Evolutionary conservation across 129 eudicot species (phyloP).

Genomic region (Flaveria bidentis): DNA sequence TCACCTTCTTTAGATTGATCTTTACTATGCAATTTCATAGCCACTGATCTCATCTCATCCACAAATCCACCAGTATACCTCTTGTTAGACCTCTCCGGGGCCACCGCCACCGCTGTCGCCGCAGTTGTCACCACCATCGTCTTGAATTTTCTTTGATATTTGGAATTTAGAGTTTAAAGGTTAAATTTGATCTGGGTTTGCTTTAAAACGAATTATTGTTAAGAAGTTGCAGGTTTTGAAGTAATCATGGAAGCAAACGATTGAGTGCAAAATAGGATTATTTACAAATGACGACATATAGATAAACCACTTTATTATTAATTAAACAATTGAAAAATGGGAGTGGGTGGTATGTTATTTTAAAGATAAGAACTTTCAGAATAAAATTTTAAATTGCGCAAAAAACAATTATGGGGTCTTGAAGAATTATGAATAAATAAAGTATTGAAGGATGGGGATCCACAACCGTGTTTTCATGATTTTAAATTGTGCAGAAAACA

Average conservation of each 20-base stretch:
- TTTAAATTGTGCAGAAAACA: constrained; percentile 1
- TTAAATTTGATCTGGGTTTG: constrained; percentile 26
- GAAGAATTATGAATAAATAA: neutral
- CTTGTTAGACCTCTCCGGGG: constrained; percentile 41
- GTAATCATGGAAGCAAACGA: constrained; percentile 19
- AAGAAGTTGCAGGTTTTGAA: constrained; percentile 38
- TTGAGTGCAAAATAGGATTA: constrained; percentile 35
- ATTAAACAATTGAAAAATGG: neutral
- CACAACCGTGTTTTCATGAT: neutral
- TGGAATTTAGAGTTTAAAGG: constrained; percentile 24
- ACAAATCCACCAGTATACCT: constrained; percentile 81
- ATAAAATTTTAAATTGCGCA: constrained; percentile 7
- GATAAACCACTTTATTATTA: constrained; percentile 10
- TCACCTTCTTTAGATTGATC: constrained; percentile 95
- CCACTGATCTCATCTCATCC: constrained; percentile 97
- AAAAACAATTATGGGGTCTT: constrained; percentile 24
- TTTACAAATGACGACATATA: constrained; percentile 8
- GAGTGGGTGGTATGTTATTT: constrained; percentile 18
- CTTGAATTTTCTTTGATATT: constrained; percentile 3
- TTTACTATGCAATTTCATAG: constrained; percentile 81
- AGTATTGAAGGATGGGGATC: neutral
- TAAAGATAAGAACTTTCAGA: constrained; percentile 10
- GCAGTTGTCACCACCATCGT: constrained; percentile 41
- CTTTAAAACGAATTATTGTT: constrained; percentile 38
- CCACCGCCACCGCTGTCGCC: constrained; percentile 29